A percentile compares a stretch with the other conserved stretches of the same genome.
Conservation (phyloP, 2,329 filamentous ascomycete genomes). For the Penicillium sp. region DNA sequence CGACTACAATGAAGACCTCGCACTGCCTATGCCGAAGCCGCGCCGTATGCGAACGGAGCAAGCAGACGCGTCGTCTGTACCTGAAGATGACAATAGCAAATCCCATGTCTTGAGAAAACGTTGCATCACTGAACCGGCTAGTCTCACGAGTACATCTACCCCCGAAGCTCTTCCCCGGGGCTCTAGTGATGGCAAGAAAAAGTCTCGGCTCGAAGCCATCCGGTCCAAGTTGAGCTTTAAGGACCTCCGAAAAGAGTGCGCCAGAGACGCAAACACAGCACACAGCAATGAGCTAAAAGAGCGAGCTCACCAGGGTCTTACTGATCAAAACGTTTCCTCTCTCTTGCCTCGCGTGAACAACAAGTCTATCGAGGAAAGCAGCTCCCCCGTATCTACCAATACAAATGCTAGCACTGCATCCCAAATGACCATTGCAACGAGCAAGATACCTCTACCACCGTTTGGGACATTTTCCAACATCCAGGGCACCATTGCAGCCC, state of each 20-base stretch:
- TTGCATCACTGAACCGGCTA: constrained; percentile 13
- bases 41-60: constrained; percentile 2
- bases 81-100: constrained; percentile 3
- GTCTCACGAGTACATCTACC: background rate
- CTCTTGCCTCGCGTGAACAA: background rate
- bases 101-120: constrained; percentile 12
- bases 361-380: background rate
- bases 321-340: background rate
- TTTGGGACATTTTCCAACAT: constrained; percentile 1
- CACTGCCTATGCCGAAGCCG: constrained; percentile 28
- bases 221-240: constrained; percentile 30
- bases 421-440: background rate
- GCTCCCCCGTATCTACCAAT: background rate
- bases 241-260: constrained; percentile 25
- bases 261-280: constrained; percentile 12
- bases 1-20: constrained; percentile 24
- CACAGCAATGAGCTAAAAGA: background rate
- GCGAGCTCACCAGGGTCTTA: background rate
- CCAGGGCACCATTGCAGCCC: background rate
- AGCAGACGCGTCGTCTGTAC: background rate
- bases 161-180: background rate
- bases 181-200: constrained; percentile 15
- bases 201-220: constrained; percentile 23
- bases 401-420: background rate
- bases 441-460: constrained; percentile 4